Evolutionary conservation across 1,284 basidiomycete genomes (phyloP), one percentile per base, ranked within the genome.

Genomic region (Malassezia sympodialis): DNA sequence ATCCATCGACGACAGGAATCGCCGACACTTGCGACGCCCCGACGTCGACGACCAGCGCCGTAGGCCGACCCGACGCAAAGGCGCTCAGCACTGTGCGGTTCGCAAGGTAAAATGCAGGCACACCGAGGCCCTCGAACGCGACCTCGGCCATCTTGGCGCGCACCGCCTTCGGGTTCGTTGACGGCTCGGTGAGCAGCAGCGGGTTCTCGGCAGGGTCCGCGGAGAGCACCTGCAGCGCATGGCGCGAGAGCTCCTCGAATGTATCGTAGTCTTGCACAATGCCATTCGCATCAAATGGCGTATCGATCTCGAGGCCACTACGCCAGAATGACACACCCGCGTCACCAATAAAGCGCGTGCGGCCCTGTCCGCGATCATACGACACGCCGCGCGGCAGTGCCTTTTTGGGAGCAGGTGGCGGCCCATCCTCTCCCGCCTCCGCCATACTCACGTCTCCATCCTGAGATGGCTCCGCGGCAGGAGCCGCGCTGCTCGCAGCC

Each of bases 41-140:
- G 39, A 98, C 82, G 69, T 98, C 93, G 45, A 99, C 84, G 0
- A 98, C 87, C 46, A 98, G 79, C 3, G 93, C 90, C 27, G 91
- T 91, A 0, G 90, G 90, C 76, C 91, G 94, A 31, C 94, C 93
- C 45, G 91, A 86, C 10, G 93, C 88, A 75, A 99, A 99, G 85
- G 90, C 87, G 75, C 88, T 93, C 49, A 98, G 78, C 14, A 98
- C 93, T n/a, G 88, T 86, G 23, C 87, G 86, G 72, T 96, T 96
- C 30, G 93, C 90, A 49, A 96, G 87, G 75, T 98, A 99, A 77
- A 94, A 90, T 1, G 93, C 94, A 2, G 94, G 94, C 8, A 86
- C 87, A 49, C 88, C 79, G 67, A 96, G 90, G 59, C 91, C 86
- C 76, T 99, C 94, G 72, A 98, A 98, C 78, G 93, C 89, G 54